phyloP scores from a whole-genome alignment of 257 asterid genomes.

The Capsicum baccatum region DNA sequence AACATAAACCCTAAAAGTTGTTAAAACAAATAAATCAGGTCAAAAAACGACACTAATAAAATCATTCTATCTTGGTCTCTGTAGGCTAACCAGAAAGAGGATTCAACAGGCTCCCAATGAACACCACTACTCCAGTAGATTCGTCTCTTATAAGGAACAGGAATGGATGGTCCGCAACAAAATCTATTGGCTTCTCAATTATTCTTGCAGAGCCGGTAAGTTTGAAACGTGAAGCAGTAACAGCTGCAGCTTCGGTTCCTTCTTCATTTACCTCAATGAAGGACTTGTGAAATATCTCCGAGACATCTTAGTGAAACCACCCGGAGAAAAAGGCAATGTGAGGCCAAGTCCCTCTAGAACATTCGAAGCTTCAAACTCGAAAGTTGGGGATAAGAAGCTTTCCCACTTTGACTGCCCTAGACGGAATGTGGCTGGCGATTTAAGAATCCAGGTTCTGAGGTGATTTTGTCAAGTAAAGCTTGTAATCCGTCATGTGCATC shows the following conservation, averaged over 20 bases:
- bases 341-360: slow-evolving; percentile 39
- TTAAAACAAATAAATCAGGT: neutral
- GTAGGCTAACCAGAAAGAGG: slow-evolving; percentile 25
- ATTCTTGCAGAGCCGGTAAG: no score
- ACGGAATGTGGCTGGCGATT: slow-evolving; percentile 37
- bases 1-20: no score
- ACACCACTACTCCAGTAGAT: slow-evolving; percentile 33
- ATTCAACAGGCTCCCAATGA: slow-evolving; percentile 39
- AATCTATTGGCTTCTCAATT: slow-evolving; percentile 17
- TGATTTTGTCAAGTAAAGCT: slow-evolving; percentile 32
- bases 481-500: slow-evolving; percentile 43
- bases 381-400: slow-evolving; percentile 42
- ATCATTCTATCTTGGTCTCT: neutral
- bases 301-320: slow-evolving; percentile 45
- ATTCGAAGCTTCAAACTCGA: slow-evolving; percentile 47
- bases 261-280: slow-evolving; percentile 48
- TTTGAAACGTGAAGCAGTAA: neutral
- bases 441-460: slow-evolving; percentile 40
- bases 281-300: slow-evolving; percentile 43
- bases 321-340: slow-evolving; percentile 37
- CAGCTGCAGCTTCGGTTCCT: slow-evolving; percentile 50
- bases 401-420: slow-evolving; percentile 26
- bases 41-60: neutral
- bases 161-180: slow-evolving; percentile 49
- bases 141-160: slow-evolving; percentile 44